Conservation (phyloP, 2,329 filamentous ascomycete genomes). For the Orbilia blumenaviensis region DNA sequence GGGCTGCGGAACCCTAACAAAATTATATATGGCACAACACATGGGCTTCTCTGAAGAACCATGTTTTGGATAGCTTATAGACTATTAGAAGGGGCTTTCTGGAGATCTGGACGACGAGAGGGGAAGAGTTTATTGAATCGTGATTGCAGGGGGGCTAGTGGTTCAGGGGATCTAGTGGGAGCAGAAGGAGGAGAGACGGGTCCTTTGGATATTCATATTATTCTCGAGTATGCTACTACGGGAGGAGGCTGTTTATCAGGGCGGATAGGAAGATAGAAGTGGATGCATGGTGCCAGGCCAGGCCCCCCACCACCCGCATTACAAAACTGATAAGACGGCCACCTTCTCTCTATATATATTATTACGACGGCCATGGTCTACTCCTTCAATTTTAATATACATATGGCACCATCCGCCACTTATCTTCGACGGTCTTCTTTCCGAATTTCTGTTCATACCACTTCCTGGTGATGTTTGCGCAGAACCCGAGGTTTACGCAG, state of each 20-base stretch:
- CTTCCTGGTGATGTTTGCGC: conserved; percentile 76
- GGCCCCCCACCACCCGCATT: neutral
- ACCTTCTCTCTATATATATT: no score
- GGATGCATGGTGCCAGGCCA: neutral
- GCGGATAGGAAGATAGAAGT: neutral
- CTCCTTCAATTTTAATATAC: conserved; percentile 33
- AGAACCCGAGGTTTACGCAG: conserved; percentile 79
- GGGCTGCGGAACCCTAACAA: conserved; percentile 50
- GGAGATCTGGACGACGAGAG: neutral
- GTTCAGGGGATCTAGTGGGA: neutral
- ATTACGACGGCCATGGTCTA: no score
- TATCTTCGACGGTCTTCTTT: conserved; percentile 66
- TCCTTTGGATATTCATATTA: neutral
- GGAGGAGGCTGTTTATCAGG: neutral
- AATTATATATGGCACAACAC: neutral
- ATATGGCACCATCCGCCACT: conserved; percentile 30
- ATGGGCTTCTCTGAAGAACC: neutral
- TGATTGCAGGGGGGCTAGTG: neutral
- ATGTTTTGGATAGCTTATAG: neutral
- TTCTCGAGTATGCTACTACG: neutral
- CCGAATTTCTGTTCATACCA: conserved; percentile 86
- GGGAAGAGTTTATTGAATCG: neutral
- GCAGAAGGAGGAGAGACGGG: no score
- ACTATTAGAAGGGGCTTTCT: neutral
- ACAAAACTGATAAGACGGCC: conserved; percentile 1